Evolutionary conservation across 495 filamentous ascomycete genomes (phyloP).

Genomic region (Lindgomyces ingoldianus): DNA sequence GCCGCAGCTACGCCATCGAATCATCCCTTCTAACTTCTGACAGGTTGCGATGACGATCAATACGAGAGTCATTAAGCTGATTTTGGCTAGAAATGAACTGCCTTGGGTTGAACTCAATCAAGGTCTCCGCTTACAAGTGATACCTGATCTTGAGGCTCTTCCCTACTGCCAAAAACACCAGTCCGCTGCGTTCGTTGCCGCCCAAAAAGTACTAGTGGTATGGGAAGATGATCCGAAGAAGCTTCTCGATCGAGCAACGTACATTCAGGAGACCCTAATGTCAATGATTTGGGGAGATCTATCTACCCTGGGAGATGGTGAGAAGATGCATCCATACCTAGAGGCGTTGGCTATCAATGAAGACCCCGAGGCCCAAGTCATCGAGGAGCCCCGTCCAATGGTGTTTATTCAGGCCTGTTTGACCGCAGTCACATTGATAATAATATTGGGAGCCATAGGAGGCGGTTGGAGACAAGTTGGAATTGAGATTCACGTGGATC

Average conservation of each 20-base stretch:
- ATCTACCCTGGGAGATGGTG: constrained; percentile 37
- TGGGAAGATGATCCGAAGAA: constrained; percentile 66
- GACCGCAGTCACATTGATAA: constrained; percentile 52
- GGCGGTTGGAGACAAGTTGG: constrained; percentile 58
- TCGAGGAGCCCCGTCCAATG: constrained; percentile 48
- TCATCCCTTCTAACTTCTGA: too few species aligned
- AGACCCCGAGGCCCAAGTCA: constrained; percentile 34
- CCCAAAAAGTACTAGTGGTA: constrained; percentile 59
- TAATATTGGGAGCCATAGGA: constrained; percentile 57
- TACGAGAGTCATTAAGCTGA: constrained; percentile 58
- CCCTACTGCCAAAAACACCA: constrained; percentile 63
- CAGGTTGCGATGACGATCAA: constrained; percentile 62
- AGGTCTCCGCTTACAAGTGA: constrained; percentile 62
- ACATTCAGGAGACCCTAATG: constrained; percentile 56
- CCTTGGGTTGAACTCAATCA: constrained; percentile 58
- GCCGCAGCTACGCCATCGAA: too few species aligned
- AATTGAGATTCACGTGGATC: constrained; percentile 55
- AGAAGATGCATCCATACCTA: constrained; percentile 39
- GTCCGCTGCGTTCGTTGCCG: constrained; percentile 66
- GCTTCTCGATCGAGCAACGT: constrained; percentile 52
- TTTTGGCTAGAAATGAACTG: constrained; percentile 50
- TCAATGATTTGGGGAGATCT: constrained; percentile 42
- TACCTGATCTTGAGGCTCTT: constrained; percentile 57
- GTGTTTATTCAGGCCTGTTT: constrained; percentile 55
- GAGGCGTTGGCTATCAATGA: constrained; percentile 33